Evolutionary conservation across 1,284 basidiomycete species (phyloP).

Genomic region (Malassezia brasiliensis): DNA sequence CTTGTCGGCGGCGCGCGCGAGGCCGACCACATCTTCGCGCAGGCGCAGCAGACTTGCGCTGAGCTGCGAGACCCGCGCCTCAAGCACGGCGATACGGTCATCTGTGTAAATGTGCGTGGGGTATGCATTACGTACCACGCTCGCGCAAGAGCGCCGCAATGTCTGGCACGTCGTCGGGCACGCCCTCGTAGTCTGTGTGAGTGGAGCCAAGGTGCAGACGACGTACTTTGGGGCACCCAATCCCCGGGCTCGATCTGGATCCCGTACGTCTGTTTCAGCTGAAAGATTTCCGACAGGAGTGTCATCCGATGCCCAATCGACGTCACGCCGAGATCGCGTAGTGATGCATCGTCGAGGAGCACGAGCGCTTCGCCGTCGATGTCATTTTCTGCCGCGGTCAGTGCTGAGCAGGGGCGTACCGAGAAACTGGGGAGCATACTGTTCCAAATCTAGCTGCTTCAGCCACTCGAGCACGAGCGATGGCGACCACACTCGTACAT

Average conservation of each 20-base stretch:
- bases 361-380: slow-evolving; percentile 45
- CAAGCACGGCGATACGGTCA: slow-evolving; percentile 40
- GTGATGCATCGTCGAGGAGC: slow-evolving; percentile 39
- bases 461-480: slow-evolving; percentile 35
- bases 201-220: background rate
- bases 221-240: slow-evolving; percentile 31
- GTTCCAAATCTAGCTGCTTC: slow-evolving; percentile 21
- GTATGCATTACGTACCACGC: background rate
- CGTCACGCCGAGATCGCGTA: slow-evolving; percentile 39
- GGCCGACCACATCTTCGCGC: slow-evolving; percentile 28
- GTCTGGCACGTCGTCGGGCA: background rate
- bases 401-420: slow-evolving; percentile 3
- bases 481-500: slow-evolving; percentile 35
- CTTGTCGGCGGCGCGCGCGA: slow-evolving; percentile 7
- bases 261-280: slow-evolving; percentile 33
- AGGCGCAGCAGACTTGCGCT: slow-evolving; percentile 33
- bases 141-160: background rate
- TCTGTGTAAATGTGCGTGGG: slow-evolving; percentile 15
- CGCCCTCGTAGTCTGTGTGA: slow-evolving; percentile 4
- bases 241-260: slow-evolving; percentile 42
- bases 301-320: slow-evolving; percentile 41
- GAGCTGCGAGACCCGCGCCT: slow-evolving; percentile 34
- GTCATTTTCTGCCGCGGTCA: slow-evolving; percentile 23
- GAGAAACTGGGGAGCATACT: slow-evolving; percentile 25
- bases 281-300: slow-evolving; percentile 36